Evolutionary conservation across 2,329 filamentous ascomycete species (phyloP).

Genomic region (Aaosphaeria arxii): DNA sequence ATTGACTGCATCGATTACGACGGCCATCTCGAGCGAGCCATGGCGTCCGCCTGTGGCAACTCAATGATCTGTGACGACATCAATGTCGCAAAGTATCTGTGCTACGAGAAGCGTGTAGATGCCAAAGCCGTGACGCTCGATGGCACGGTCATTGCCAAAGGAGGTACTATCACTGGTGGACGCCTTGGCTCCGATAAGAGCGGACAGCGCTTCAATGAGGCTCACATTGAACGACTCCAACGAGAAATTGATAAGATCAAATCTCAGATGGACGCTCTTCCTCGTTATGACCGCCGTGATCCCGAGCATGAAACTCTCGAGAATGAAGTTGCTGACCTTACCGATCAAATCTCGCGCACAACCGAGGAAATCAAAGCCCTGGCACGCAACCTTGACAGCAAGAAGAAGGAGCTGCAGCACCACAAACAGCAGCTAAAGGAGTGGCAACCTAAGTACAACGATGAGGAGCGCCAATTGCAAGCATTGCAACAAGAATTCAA

Average conservation of each 20-base stretch:
- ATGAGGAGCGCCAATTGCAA: constrained; percentile 68
- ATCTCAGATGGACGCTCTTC: constrained; percentile 75
- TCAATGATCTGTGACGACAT: constrained; percentile 91
- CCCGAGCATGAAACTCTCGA: constrained; percentile 78
- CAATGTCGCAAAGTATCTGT: constrained; percentile 81
- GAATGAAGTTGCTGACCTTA: constrained; percentile 74
- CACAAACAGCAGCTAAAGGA: constrained; percentile 71
- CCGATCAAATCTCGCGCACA: constrained; percentile 69
- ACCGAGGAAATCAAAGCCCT: constrained; percentile 75
- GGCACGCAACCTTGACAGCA: constrained; percentile 79
- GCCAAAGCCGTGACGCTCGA: constrained; percentile 94
- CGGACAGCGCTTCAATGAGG: constrained; percentile 54
- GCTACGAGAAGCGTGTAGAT: constrained; percentile 78
- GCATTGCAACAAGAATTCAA: constrained; percentile 57
- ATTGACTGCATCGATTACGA: constrained; percentile 98
- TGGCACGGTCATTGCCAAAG: constrained; percentile 95
- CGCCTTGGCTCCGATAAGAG: constrained; percentile 70
- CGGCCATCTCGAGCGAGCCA: constrained; percentile 79
- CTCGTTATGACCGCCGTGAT: constrained; percentile 72
- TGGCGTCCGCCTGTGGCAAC: constrained; percentile 92
- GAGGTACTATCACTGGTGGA: constrained; percentile 93
- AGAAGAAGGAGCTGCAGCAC: constrained; percentile 75
- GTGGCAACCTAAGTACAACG: constrained; percentile 71
- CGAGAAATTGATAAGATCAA: constrained; percentile 72
- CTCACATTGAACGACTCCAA: constrained; percentile 84